Evolutionary conservation across 805 yeast species (phyloP).

Genomic region (Lachancea fermentati): DNA sequence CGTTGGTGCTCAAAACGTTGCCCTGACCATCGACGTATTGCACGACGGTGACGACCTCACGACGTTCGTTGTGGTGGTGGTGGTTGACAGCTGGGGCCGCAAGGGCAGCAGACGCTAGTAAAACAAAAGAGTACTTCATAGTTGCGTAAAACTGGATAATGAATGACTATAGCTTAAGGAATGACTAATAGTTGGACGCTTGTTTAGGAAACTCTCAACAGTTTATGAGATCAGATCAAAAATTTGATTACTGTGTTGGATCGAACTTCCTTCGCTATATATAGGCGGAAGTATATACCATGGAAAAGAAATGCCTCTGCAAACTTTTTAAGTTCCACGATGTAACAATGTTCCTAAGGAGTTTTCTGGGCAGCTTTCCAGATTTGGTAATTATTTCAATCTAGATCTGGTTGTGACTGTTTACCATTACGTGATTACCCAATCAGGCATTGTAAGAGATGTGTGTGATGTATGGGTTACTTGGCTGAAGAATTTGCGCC

Average conservation of each 20-base stretch:
- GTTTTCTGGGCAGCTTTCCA: neutral
- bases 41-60: constrained; percentile 31
- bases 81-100: constrained; percentile 25
- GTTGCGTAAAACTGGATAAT: neutral
- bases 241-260: no score
- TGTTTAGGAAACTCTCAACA: neutral
- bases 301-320: neutral
- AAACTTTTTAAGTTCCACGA: neutral
- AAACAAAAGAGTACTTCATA: constrained; percentile 3
- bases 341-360: neutral
- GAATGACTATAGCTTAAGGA: constrained; percentile 11
- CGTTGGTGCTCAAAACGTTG: constrained; percentile 18
- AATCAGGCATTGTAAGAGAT: neutral
- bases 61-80: constrained; percentile 24
- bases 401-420: neutral
- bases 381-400: neutral
- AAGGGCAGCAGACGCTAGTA: constrained; percentile 21
- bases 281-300: neutral
- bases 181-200: constrained; percentile 12
- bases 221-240: neutral
- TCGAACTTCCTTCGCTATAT: neutral
- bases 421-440: neutral
- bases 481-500: neutral
- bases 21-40: constrained; percentile 30
- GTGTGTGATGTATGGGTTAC: neutral